Evolutionary conservation across 352 stramenopile species (phyloP), one percentile per base, ranked within the genome.

Genomic region (Pythium angustatum): DNA sequence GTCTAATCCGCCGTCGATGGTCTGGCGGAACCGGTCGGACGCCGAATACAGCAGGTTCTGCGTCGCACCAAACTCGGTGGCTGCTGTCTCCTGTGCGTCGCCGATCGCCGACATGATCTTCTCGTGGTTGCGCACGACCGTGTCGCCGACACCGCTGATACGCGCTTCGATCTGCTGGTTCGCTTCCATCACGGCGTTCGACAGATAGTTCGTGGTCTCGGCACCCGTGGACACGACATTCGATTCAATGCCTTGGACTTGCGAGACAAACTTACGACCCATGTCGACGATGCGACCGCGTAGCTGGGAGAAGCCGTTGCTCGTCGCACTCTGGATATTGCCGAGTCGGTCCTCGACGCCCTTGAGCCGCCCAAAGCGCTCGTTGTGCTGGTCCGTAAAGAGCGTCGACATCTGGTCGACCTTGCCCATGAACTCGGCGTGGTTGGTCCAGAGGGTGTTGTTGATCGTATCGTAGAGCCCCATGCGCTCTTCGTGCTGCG

Each of bases 381-480:
- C 45, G 14, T n/a, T 43, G 45, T 64, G 57, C 31, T 64, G 57
- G 22, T 26, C 47, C 17, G 57, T 64, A 36, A 64, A 64, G 7
- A 51, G 31, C 45, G 45, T 64, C 22, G 31, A 36, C 41, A 64
- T 54, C 22, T 64, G 33, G 19, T 49, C 33, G 12, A 64, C 57
- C 17, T 64, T 24, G 30, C 31, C 49, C 57, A 64, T 57, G 33
- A 38, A 57, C 45, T 56, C 57, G 45, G 26, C 49, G 57, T 64
- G 57, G 45, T 56, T 64, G 33, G 57, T 51, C 57, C 57, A 64
- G 45, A 64, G 43, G 22, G 47, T 64, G 24, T 40, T 57, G 57
- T 64, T 55, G 33, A 64, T 50, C n/a, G 26, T 64, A 36, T 64
- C 49, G 57, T 57, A 57, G 33, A 64, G 44, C 17, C 7, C 43